Conservation (phyloP, 2,329 filamentous ascomycete genomes). For the Penicillium sp. region DNA sequence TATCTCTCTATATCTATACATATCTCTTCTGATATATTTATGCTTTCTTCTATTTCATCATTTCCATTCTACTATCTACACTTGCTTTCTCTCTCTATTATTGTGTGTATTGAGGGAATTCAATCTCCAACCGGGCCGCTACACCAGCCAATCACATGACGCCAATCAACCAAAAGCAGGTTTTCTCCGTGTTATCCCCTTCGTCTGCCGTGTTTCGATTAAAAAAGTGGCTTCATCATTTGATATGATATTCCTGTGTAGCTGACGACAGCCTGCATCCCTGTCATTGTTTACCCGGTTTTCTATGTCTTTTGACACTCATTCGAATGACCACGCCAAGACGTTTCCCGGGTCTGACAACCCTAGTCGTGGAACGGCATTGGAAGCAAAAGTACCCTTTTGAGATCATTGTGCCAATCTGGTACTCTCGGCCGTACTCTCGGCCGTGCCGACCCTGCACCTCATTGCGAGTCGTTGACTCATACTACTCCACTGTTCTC, state of each 20-base stretch:
- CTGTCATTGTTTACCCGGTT: neutral
- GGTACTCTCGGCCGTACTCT: neutral
- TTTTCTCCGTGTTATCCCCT: slow-evolving; percentile 13
- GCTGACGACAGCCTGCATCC: neutral
- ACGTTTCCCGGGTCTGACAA: neutral
- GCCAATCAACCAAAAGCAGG: slow-evolving; percentile 20
- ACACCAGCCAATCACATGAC: slow-evolving; percentile 24
- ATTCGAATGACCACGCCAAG: neutral
- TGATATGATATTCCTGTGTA: neutral
- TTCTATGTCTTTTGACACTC: neutral
- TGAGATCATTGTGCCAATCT: neutral
- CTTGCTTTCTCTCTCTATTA: neutral
- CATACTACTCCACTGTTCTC: slow-evolving; percentile 2
- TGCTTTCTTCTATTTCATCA: neutral
- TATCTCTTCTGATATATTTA: neutral
- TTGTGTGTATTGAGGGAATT: neutral
- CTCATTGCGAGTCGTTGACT: slow-evolving; percentile 1
- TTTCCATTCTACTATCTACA: neutral
- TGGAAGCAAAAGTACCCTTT: neutral
- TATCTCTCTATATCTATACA: neutral
- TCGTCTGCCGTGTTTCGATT: neutral
- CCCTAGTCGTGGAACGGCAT: neutral
- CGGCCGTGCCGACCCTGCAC: neutral
- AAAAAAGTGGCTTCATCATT: neutral
- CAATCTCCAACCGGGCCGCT: slow-evolving; percentile 18